phyloP scores from a whole-genome alignment of 2,329 filamentous ascomycete species.

The Aspergillus awamori region DNA sequence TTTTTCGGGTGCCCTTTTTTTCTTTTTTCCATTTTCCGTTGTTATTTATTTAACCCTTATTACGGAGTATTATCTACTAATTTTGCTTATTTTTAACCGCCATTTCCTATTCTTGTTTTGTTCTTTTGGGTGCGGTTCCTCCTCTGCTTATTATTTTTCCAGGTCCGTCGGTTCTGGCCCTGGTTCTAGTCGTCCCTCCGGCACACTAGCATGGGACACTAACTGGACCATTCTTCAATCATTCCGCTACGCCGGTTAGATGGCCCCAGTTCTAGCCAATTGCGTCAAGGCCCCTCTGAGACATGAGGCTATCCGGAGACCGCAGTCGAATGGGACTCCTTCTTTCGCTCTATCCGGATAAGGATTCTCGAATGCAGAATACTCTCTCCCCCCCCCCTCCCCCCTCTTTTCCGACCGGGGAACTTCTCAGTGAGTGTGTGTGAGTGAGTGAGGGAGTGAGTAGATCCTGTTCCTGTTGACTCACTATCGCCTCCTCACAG shows the following conservation, averaged over 20 bases:
- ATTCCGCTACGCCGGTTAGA: conserved; percentile 8
- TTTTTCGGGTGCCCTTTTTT: background rate
- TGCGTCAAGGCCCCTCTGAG: conserved; percentile 1
- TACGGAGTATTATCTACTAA: too few species aligned
- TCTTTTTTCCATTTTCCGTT: background rate
- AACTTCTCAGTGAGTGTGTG: too few species aligned
- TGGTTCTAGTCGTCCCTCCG: conserved; percentile 4
- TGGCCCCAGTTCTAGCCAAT: conserved; percentile 4
- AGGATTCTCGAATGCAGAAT: background rate
- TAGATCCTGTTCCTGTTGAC: too few species aligned
- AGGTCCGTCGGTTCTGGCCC: conserved; percentile 8
- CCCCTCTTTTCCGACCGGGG: too few species aligned
- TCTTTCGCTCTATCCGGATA: background rate
- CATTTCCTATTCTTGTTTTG: background rate
- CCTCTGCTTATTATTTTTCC: background rate
- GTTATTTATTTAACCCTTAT: too few species aligned
- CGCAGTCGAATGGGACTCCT: background rate
- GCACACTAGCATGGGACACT: background rate
- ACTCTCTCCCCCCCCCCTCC: too few species aligned
- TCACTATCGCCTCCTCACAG: too few species aligned
- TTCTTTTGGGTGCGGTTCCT: background rate
- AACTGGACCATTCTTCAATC: conserved; percentile 10
- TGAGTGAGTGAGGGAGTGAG: background rate
- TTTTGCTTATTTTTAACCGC: too few species aligned
- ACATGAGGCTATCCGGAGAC: conserved; percentile 5